phyloP scores from a whole-genome alignment of 805 yeast genomes.

The Grigorovia humatica region DNA sequence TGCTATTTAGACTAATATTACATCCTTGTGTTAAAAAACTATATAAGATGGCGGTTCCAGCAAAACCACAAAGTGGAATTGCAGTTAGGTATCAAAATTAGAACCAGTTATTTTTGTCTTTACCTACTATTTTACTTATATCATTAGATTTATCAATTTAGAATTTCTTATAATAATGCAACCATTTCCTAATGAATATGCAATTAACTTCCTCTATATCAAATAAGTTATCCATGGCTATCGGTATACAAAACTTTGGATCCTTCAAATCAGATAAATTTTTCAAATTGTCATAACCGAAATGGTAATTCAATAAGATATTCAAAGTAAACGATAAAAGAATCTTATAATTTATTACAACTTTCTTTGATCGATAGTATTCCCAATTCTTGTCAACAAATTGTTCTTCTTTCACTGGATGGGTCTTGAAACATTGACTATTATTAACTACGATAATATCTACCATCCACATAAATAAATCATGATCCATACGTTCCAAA shows the following conservation, averaged over 20 bases:
- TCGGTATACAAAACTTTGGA: constrained; percentile 21
- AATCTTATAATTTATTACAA: constrained; percentile 32
- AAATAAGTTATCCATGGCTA: constrained; percentile 15
- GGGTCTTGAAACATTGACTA: constrained; percentile 28
- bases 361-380: constrained; percentile 27
- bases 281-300: constrained; percentile 35
- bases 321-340: constrained; percentile 32
- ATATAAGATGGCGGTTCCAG: neutral
- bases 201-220: constrained; percentile 16
- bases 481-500: constrained; percentile 25
- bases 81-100: no score
- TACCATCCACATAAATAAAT: constrained; percentile 26
- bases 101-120: neutral
- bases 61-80: no score
- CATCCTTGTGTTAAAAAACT: neutral
- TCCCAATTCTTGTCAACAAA: constrained; percentile 21
- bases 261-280: constrained; percentile 21
- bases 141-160: constrained; percentile 4
- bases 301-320: constrained; percentile 39
- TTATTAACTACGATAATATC: constrained; percentile 27
- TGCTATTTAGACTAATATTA: no score
- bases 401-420: constrained; percentile 20
- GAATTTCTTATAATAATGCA: constrained; percentile 25
- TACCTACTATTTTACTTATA: neutral
- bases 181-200: constrained; percentile 27